Percentiles rank a stretch among this genome's conserved stretches.
phyloP scores from a whole-genome alignment of 176 grass and related monocot species.

The Lolium perenne region DNA sequence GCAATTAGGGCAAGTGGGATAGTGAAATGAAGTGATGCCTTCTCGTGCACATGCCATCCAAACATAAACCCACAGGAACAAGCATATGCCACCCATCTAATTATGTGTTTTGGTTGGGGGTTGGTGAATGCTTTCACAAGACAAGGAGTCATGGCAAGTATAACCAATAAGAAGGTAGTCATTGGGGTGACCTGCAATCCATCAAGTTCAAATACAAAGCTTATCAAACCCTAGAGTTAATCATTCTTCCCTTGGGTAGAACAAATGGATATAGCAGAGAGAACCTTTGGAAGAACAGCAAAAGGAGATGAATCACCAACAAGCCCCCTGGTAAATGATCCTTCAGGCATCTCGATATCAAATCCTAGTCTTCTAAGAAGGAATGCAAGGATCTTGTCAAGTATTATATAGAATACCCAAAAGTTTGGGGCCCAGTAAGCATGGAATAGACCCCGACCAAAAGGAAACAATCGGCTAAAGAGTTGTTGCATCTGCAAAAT shows the following conservation, averaged over 20 bases:
- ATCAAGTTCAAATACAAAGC: conserved; percentile 35
- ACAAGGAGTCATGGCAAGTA: conserved; percentile 83
- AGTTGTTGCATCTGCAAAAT: conserved; percentile 83
- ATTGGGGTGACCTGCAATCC: conserved; percentile 72
- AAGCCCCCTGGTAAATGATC: conserved; percentile 87
- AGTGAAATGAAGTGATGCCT: conserved; percentile 93
- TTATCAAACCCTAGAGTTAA: conserved; percentile 17
- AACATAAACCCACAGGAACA: conserved; percentile 96
- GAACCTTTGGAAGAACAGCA: conserved; percentile 87
- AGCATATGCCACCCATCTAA: conserved; percentile 87
- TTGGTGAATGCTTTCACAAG: conserved; percentile 78
- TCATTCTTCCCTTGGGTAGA: conserved; percentile 10
- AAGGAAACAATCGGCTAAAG: conserved; percentile 83
- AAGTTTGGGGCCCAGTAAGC: conserved; percentile 97
- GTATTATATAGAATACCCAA: conserved; percentile 93
- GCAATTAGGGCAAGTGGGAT: conserved; percentile 78
- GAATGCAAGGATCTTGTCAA: conserved; percentile 88
- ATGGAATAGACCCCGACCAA: conserved; percentile 93
- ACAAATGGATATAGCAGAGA: not conserved
- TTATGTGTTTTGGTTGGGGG: conserved; percentile 70
- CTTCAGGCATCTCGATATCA: conserved; percentile 67
- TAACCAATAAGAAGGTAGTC: conserved; percentile 79
- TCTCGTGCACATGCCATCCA: conserved; percentile 97
- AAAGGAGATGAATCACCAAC: conserved; percentile 89
- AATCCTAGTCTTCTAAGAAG: conserved; percentile 74